phyloP scores from a whole-genome alignment of 805 yeast genomes.

The Candida andamanensis region DNA sequence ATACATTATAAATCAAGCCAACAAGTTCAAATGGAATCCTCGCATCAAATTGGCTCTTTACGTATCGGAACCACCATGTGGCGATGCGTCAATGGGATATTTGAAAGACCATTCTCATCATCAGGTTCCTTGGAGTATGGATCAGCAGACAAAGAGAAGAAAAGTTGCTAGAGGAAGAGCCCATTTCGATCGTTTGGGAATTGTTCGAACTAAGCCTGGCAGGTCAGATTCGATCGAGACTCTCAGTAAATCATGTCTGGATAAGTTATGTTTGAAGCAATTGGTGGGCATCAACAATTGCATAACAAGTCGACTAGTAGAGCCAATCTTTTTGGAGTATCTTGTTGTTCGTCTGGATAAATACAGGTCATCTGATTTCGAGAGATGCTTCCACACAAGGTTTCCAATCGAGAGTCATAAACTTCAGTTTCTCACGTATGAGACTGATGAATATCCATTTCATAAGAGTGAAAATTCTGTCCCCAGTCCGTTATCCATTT shows the following conservation, averaged over 20 bases:
- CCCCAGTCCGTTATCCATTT: slow-evolving; percentile 29
- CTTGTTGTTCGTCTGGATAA: slow-evolving; percentile 43
- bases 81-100: slow-evolving; percentile 70
- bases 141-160: too few species aligned
- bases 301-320: slow-evolving; percentile 30
- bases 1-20: slow-evolving; percentile 13
- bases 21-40: slow-evolving; percentile 25
- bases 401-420: slow-evolving; percentile 9
- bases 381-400: slow-evolving; percentile 39
- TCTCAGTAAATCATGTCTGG: slow-evolving; percentile 82
- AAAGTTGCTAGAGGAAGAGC: slow-evolving; percentile 54
- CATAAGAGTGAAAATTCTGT: slow-evolving; percentile 16
- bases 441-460: slow-evolving; percentile 18
- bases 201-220: slow-evolving; percentile 91
- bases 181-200: slow-evolving; percentile 50
- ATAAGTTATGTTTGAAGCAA: slow-evolving; percentile 69
- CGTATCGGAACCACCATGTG: slow-evolving; percentile 82
- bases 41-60: slow-evolving; percentile 51
- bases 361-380: slow-evolving; percentile 21
- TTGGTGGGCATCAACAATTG: slow-evolving; percentile 48
- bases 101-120: slow-evolving; percentile 9
- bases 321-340: slow-evolving; percentile 39
- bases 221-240: slow-evolving; percentile 70
- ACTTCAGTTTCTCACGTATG: slow-evolving; percentile 19
- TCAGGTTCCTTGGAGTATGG: too few species aligned